These are phyloP conservation scores for Elsinoe batatas DNA, from an alignment of 2,329 filamentous ascomycete genomes.

Conservation along the genomic window DNA sequence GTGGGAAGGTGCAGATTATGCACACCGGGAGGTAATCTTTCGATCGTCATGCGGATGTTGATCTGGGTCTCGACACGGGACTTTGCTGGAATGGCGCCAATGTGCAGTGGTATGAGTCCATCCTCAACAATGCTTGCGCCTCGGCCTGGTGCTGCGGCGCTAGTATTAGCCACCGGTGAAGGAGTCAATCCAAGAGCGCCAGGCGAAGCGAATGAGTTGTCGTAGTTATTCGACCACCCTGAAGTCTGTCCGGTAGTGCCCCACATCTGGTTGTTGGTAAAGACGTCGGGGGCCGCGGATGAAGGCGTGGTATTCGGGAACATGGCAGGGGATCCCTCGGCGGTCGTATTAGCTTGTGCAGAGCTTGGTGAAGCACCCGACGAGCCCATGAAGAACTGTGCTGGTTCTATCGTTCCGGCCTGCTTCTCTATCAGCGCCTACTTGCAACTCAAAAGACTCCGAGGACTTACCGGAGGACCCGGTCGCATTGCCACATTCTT, in stretches of 20 bases:
- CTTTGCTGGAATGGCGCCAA: constrained; percentile 44
- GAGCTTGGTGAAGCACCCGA: constrained; percentile 16
- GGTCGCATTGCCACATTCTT: constrained; percentile 11
- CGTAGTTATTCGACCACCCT: constrained; percentile 25
- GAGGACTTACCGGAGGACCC: constrained; percentile 13
- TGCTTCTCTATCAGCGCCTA: background rate
- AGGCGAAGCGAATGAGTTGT: constrained; percentile 25
- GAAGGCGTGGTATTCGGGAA: constrained; percentile 27
- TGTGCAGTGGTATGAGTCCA: constrained; percentile 27
- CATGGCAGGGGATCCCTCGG: constrained; percentile 25
- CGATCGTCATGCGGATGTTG: constrained; percentile 70
- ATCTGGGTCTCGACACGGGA: constrained; percentile 96
- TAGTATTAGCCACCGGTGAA: constrained; percentile 25
- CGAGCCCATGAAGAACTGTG: constrained; percentile 18
- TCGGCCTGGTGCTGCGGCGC: constrained; percentile 17
- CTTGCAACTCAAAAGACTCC: no score
- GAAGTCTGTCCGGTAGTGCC: constrained; percentile 23
- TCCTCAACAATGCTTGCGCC: constrained; percentile 15
- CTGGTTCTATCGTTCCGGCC: constrained; percentile 16
- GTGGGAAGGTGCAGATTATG: constrained; percentile 77
- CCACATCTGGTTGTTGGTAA: constrained; percentile 22
- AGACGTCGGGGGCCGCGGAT: constrained; percentile 27
- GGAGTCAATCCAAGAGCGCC: constrained; percentile 26
- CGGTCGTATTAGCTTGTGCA: constrained; percentile 14
- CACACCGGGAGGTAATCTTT: constrained; percentile 62